Percentiles rank a stretch among this genome's conserved stretches.
Conservation (phyloP, 1,284 basidiomycete genomes). For the Cryptococcus sp. region DNA sequence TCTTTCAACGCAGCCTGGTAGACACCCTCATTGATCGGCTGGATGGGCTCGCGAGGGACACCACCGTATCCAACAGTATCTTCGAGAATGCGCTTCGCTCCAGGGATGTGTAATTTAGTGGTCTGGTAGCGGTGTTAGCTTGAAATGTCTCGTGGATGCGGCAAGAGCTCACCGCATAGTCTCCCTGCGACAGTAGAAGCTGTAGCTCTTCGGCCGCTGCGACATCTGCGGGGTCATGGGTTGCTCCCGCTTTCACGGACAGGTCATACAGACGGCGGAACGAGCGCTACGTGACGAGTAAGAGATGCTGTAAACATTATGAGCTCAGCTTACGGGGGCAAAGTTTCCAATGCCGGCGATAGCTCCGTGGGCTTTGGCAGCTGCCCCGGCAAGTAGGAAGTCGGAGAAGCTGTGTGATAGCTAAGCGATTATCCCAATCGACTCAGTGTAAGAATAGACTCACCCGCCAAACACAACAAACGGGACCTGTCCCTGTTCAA, state of each 20-base stretch:
- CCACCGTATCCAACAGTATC: conserved; percentile 7
- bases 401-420: conserved; percentile 3
- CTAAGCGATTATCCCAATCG: too few relatives aligned
- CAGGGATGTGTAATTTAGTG: conserved; percentile 7
- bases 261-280: neutral
- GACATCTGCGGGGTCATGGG: conserved; percentile 1
- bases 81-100: conserved; percentile 5
- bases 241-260: neutral
- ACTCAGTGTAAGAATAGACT: neutral
- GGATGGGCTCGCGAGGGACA: conserved; percentile 7
- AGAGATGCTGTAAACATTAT: neutral
- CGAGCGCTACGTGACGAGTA: neutral
- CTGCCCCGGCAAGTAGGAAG: neutral
- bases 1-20: conserved; percentile 4
- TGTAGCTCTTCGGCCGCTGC: conserved; percentile 6
- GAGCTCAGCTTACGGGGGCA: neutral
- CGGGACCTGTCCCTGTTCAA: neutral
- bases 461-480: conserved; percentile 9
- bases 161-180: conserved; percentile 1
- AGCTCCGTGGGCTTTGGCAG: conserved; percentile 8
- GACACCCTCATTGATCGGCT: neutral
- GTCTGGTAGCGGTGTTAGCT: neutral
- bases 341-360: conserved; percentile 12
- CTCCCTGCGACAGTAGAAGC: neutral
- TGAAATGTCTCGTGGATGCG: neutral